Base-by-base conservation (phyloP, 768 basidiomycete species). In the Mrakia blollopis region DNA sequence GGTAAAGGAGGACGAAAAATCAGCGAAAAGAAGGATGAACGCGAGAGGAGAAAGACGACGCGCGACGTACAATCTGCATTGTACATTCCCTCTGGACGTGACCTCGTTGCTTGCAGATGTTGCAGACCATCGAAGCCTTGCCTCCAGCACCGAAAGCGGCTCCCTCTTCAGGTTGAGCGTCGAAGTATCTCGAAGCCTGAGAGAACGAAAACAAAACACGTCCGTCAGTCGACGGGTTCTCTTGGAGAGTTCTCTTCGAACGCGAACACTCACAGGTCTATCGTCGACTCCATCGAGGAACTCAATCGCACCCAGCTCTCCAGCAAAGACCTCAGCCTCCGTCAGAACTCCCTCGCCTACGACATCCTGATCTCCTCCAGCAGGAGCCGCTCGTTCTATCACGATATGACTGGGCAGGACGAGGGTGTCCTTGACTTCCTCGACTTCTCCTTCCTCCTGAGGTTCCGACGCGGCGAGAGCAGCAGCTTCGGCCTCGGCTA, bases 321-420 rank as follows among this genome's bases (percentile, higher is more conserved):
- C 77, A n/a, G 77, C 77, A 28, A 70, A 74, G 8, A 75, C 77
- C 73, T 78, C 73, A 1, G 77, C 77, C 62, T 78, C 77, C 7
- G 77, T 74, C 50, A 77, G 44, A 21, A 57, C 52, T 28, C 76
- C 76, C 30, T 77, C 72, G 4, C 61, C 76, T 11, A 32, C n/a
- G 4, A 7, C 28, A 2, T 61, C 57, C 32, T 9, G 14, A 14
- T 54, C 75, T 18, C 18, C 68, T n/a, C 52, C 68, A 18, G 37
- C 63, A n/a, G 50, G 39, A 13, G 37, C 67, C 3, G 61, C 37
- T 37, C 35, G 63, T n/a, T 78, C 77, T 30, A 74, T 18, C 25
- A 74, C 73, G 77, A 78, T 63, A n/a, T 78, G 72, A 8, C 47
- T 44, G 25, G 77, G 77, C 10, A 78, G 73, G 47, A 44, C 32